phyloP scores from a whole-genome alignment of 257 asterid species.

The Solanum corneliomulleri region DNA sequence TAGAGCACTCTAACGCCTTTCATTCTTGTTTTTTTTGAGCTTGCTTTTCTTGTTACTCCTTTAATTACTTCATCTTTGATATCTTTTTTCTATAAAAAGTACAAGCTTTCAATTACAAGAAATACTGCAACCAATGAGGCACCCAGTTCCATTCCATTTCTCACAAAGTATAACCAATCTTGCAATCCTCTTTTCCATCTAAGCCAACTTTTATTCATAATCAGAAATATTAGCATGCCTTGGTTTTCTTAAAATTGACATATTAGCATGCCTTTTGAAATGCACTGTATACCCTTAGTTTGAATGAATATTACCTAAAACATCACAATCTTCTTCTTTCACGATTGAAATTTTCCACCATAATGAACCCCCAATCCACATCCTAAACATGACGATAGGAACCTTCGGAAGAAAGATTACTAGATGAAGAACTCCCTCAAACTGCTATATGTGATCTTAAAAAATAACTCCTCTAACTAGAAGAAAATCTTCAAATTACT shows the following conservation, averaged over 20 bases:
- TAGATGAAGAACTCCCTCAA: not conserved
- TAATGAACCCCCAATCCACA: not conserved
- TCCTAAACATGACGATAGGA: not conserved
- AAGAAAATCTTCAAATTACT: not conserved
- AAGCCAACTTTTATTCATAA: not conserved
- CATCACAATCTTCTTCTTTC: not conserved
- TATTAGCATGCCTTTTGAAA: not conserved
- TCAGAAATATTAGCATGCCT: not conserved
- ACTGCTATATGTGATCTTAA: not conserved
- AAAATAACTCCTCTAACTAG: not conserved
- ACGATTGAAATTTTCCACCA: not conserved
- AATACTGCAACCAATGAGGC: not conserved
- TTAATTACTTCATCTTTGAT: not conserved
- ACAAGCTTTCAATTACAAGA: not conserved
- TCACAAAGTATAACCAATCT: not conserved
- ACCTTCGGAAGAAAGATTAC: not conserved
- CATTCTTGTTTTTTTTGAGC: not conserved
- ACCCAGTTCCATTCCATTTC: not conserved
- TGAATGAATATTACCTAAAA: not conserved
- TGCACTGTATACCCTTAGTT: not conserved
- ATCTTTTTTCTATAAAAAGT: not conserved
- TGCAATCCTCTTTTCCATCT: not conserved
- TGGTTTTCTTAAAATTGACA: not conserved
- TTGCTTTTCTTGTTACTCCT: not conserved
- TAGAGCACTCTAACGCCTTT: not conserved